Percentiles rank a stretch among this genome's conserved stretches.
Conservation (phyloP, 1,284 basidiomycete genomes). For the Singerocomus inundabilis region DNA sequence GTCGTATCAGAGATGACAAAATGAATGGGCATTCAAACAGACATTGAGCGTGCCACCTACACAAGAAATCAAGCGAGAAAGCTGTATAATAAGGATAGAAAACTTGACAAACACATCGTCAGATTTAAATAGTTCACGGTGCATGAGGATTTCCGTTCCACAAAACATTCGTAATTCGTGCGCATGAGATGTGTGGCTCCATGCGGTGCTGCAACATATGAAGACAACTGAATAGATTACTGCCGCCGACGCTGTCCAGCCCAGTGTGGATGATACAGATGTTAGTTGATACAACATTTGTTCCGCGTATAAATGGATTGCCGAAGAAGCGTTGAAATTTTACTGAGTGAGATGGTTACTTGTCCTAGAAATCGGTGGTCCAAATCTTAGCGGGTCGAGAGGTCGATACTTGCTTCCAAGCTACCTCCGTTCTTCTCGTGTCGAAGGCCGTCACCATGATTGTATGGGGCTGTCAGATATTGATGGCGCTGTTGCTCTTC, state of each 20-base stretch:
- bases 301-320: constrained; percentile 26
- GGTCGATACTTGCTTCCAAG: constrained; percentile 31
- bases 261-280: constrained; percentile 31
- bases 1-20: constrained; percentile 1
- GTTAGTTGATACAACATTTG: constrained; percentile 34
- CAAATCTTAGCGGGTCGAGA: constrained; percentile 25
- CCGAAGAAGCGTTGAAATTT: constrained; percentile 14
- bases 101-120: constrained; percentile 13
- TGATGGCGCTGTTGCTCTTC: constrained; percentile 52
- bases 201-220: constrained; percentile 24
- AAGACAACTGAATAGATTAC: constrained; percentile 34
- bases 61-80: constrained; percentile 23
- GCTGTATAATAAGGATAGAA: constrained; percentile 31
- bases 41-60: constrained; percentile 6
- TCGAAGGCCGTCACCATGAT: constrained; percentile 23
- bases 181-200: constrained; percentile 15
- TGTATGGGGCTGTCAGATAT: constrained; percentile 14
- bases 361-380: constrained; percentile 1
- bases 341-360: constrained; percentile 18
- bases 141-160: constrained; percentile 19
- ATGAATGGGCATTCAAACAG: constrained; percentile 6
- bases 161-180: constrained; percentile 30
- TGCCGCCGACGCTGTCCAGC: constrained; percentile 17
- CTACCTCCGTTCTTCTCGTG: constrained; percentile 27
- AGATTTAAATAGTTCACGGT: constrained; percentile 23